Evolutionary conservation across 1,284 basidiomycete species (phyloP).

Genomic region (Veloboletus limbatus): DNA sequence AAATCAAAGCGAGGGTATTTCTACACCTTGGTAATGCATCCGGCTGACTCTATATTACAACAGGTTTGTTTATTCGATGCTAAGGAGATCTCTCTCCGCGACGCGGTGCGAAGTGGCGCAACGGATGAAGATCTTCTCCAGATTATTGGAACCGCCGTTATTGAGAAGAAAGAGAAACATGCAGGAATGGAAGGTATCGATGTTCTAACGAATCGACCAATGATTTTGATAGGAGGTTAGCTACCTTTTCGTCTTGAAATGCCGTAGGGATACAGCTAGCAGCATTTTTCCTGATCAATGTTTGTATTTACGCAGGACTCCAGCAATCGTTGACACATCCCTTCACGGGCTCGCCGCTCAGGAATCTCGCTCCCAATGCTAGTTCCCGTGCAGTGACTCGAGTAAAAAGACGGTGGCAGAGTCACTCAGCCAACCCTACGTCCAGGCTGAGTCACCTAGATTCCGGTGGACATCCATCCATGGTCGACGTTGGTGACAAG

Average conservation of each 20-base stretch:
- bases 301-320: constrained; percentile 27
- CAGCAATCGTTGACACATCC: constrained; percentile 8
- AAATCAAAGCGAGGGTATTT: constrained; percentile 67
- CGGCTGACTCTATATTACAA: constrained; percentile 10
- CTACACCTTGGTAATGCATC: neutral
- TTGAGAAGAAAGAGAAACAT: constrained; percentile 80
- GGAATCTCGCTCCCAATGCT: neutral
- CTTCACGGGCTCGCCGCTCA: neutral
- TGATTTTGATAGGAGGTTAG: constrained; percentile 91
- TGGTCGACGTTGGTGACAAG: constrained; percentile 81
- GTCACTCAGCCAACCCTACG: constrained; percentile 5
- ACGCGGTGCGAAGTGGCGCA: constrained; percentile 63
- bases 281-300: constrained; percentile 23
- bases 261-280: constrained; percentile 20
- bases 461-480: constrained; percentile 61
- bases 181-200: constrained; percentile 80
- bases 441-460: constrained; percentile 69
- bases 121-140: constrained; percentile 63
- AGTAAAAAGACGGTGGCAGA: constrained; percentile 26
- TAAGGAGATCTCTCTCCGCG: constrained; percentile 79
- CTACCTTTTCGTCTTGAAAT: constrained; percentile 38
- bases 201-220: constrained; percentile 74
- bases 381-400: neutral
- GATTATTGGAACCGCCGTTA: constrained; percentile 66
- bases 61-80: constrained; percentile 88